Evolutionary conservation across 495 filamentous ascomycete genomes (phyloP).

Genomic region (Polyplosphaeria fusca): DNA sequence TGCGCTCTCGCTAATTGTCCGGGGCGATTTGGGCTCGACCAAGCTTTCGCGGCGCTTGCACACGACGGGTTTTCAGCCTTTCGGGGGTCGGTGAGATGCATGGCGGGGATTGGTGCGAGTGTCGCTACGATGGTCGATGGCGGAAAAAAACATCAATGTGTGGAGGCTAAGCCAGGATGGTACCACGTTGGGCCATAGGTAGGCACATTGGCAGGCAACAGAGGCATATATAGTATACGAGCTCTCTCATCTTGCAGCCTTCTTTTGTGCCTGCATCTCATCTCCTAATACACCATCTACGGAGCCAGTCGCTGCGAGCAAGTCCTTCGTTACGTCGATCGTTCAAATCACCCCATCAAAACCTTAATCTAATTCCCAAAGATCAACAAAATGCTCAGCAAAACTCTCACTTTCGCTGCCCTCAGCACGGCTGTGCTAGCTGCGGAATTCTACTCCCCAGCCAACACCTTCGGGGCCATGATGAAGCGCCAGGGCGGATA

Average conservation of each 20-base stretch:
- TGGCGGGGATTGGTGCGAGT: too few species aligned
- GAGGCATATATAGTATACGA: too few species aligned
- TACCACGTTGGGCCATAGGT: neutral
- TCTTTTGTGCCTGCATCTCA: too few species aligned
- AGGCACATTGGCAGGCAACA: neutral
- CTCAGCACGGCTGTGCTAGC: constrained; percentile 10
- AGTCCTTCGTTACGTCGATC: constrained; percentile 13
- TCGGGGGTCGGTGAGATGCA: too few species aligned
- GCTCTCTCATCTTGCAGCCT: too few species aligned
- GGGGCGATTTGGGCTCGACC: too few species aligned
- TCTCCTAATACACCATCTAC: neutral
- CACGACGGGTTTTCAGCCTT: too few species aligned
- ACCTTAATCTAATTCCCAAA: constrained; percentile 1
- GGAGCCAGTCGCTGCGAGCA: neutral
- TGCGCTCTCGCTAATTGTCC: too few species aligned
- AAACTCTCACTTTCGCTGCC: constrained; percentile 12
- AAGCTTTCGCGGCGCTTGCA: too few species aligned
- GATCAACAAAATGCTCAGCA: constrained; percentile 11
- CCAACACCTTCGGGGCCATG: constrained; percentile 23
- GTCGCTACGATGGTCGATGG: too few species aligned
- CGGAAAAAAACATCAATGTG: too few species aligned
- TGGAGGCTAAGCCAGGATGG: neutral
- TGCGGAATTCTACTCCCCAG: constrained; percentile 9
- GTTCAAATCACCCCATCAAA: neutral
- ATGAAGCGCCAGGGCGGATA: constrained; percentile 24